These are phyloP conservation scores for Fusarium humuli DNA, from an alignment of 2,329 filamentous ascomycete species.

Conservation along the genomic window DNA sequence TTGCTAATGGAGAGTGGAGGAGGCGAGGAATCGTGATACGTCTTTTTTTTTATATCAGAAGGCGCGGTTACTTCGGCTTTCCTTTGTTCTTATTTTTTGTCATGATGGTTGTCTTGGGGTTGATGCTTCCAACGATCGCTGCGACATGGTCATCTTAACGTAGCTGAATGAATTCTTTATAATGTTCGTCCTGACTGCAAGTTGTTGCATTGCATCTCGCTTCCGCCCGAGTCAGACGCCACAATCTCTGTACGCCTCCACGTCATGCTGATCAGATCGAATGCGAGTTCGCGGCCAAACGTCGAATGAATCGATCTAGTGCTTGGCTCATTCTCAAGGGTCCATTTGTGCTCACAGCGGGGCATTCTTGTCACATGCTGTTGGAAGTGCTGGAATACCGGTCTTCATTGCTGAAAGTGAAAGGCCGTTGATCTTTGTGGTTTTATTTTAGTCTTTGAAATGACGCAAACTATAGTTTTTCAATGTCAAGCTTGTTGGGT, in stretches of 20 bases:
- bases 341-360: constrained; percentile 20
- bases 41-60: constrained; percentile 55
- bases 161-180: constrained; percentile 55
- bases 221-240: constrained; percentile 10
- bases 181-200: constrained; percentile 46
- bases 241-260: constrained; percentile 27
- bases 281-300: neutral
- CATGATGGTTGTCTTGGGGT: constrained; percentile 52
- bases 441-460: neutral
- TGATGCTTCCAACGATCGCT: constrained; percentile 55
- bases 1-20: constrained; percentile 51
- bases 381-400: neutral
- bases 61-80: constrained; percentile 56
- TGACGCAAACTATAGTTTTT: constrained; percentile 11
- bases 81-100: constrained; percentile 56
- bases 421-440: neutral
- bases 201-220: neutral
- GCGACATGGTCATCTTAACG: constrained; percentile 52
- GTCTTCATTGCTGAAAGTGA: neutral
- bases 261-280: constrained; percentile 24
- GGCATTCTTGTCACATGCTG: constrained; percentile 26
- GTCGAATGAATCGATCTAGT: constrained; percentile 10
- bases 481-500: constrained; percentile 2
- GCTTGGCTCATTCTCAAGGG: constrained; percentile 26
- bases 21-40: constrained; percentile 52